A percentile compares a stretch with the other conserved stretches of the same genome.
These are phyloP conservation scores for Funneliformis mosseae DNA, from an alignment of 192 early-diverging fungal species.

Conservation along the genomic window DNA sequence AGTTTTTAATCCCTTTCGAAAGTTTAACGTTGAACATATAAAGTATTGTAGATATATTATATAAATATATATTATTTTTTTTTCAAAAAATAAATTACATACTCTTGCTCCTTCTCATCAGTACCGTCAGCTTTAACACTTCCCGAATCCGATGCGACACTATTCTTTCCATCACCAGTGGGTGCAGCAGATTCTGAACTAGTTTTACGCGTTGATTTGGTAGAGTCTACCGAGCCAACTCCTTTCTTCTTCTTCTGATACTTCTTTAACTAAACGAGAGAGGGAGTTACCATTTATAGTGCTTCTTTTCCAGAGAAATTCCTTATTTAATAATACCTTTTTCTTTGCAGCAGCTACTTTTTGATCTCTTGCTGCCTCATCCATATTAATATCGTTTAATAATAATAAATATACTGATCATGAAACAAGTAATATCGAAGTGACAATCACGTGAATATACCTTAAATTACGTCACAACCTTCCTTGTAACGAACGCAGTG, in stretches of 20 bases:
- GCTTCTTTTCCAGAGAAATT: background rate
- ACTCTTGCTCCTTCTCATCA: background rate
- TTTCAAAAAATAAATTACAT: background rate
- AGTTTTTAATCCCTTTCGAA: background rate
- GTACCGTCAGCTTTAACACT: background rate
- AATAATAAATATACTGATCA: too few relatives aligned
- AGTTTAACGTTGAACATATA: background rate
- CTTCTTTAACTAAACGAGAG: slow-evolving; percentile 13
- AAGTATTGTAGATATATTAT: background rate
- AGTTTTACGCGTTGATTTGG: background rate
- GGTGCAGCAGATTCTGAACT: background rate
- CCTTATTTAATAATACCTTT: slow-evolving; percentile 16
- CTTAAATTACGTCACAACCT: too few relatives aligned
- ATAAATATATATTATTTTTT: too few relatives aligned
- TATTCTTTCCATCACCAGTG: background rate
- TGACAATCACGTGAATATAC: too few relatives aligned
- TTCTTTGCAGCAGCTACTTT: slow-evolving; percentile 28
- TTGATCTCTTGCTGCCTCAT: slow-evolving; percentile 9
- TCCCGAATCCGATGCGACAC: slow-evolving; percentile 19
- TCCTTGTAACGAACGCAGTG: too few relatives aligned
- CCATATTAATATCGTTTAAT: background rate
- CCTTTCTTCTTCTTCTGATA: slow-evolving; percentile 34
- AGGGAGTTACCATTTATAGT: background rate
- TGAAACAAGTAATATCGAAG: too few relatives aligned
- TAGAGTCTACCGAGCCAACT: background rate